Evolutionary conservation across 2,329 filamentous ascomycete genomes (phyloP), one percentile per base, ranked within the genome.

Genomic region (Sporothrix dimorphospora): DNA sequence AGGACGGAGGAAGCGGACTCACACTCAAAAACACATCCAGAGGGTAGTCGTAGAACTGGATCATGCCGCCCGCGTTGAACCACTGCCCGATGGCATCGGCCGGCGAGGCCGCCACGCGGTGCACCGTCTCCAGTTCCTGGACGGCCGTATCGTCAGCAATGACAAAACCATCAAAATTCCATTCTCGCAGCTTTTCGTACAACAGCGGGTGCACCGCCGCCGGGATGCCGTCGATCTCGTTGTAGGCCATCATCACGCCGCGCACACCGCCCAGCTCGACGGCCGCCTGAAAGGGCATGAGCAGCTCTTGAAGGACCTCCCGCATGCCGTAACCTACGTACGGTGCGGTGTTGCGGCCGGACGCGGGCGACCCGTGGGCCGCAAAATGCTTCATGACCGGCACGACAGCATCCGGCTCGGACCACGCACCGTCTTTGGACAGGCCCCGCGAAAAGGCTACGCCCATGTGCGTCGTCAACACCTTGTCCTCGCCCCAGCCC

Each of bases 1-100:
- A 34, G 30, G 6, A 34, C 3, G 3, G 30, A 34, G 3, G 6
- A 34, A 34, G n/a, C n/a, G n/a, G 30, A 55, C 51, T 12, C 11
- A 55, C 53, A 19, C 16, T 59, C 24, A 70, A 14, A 21, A 61
- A 70, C 38, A 53, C 47, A 3, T 70, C 68, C 21, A 61, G 53
- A 5, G 68, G 9, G 19, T 61, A 70, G 40, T 70, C 68, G 40
- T 70, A 70, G 40, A 70, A 61, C 19, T 70, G 68, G 19, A 70
- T 70, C 68, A 70, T 70, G 24, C 68, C 68, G 24, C 68, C 68
- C 5, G 68, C 68, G n/a, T 51, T 70, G 68, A 70, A 49, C 68
- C 68, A 70, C 53, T 70, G 68, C 1, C 68, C 68, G 24, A 70
- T 38, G 16, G 68, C 53, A 24, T 70, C 68, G 8, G 53, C 40